Base-by-base conservation (phyloP, 257 asterid species). In the Solanum chilense region DNA sequence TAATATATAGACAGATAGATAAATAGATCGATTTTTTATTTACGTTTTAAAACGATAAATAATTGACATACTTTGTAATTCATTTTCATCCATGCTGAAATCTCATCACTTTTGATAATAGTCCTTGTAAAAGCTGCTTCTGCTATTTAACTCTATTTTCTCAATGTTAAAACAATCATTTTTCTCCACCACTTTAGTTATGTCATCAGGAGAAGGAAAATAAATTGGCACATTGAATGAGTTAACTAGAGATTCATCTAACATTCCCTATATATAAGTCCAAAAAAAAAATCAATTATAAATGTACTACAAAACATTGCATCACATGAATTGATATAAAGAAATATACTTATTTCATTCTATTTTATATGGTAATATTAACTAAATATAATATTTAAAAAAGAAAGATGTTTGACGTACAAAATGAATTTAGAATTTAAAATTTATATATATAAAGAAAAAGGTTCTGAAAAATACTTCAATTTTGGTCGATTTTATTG, bases 191-290 rank as follows among this genome's bases (percentile, higher is more conserved):
- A 90, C 60, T 8, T 44, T 82, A 88, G 85, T 84, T 66, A 94
- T 68, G 71, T 93, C 94, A 76, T 89, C 74, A n/a, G 91, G 91
- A 83, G 86, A 86, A 35, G 93, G 74, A 25, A 87, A 85, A 75
- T 92, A 92, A 49, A 89, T 25, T 10, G 94, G 94, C 64, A 94
- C 88, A 87, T 94, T 92, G 90, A 92, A 93, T 6, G 94, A 68
- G 58, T 92, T 91, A 14, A 92, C 92, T 88, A 85, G 84, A 49
- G 90, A 90, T 80, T 91, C 90, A 41, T 84, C 60, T 3, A 89
- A 1, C 47, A 35, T 74, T 88, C 92, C 95, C 95, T 92, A 91
- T 85, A 47, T 47, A 2, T 47, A 47, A 47, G 58, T 47, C 58
- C 14, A 47, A 47, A 47, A 14, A 42, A 42, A 13, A 64, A 5